A percentile compares a stretch with the other conserved stretches of the same genome.
Evolutionary conservation across 495 filamentous ascomycete genomes (phyloP).

Genomic region (Daldinia vernicosa): DNA sequence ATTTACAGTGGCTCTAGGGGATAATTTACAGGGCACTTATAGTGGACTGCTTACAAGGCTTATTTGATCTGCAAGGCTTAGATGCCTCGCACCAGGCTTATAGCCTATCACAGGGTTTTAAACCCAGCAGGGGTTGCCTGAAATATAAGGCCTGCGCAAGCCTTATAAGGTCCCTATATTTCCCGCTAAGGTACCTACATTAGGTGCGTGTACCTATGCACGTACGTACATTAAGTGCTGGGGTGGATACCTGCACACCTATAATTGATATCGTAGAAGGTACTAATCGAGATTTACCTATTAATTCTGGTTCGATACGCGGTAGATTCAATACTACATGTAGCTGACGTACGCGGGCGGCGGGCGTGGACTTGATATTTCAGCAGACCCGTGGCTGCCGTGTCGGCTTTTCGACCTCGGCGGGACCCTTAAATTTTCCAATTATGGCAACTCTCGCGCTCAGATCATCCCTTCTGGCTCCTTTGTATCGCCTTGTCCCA

Average conservation of each 20-base stretch:
- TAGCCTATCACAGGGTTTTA: too few species aligned
- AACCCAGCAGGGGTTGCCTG: too few species aligned
- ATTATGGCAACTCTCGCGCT: slow-evolving; percentile 25
- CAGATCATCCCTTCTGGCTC: slow-evolving; percentile 23
- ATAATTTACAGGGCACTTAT: too few species aligned
- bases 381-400: background rate
- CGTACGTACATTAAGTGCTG: slow-evolving; percentile 1
- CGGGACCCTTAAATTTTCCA: slow-evolving; percentile 27
- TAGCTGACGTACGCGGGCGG: slow-evolving; percentile 27
- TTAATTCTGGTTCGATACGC: too few species aligned
- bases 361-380: slow-evolving; percentile 14
- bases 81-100: too few species aligned
- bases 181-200: too few species aligned
- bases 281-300: too few species aligned
- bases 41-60: too few species aligned
- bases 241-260: background rate
- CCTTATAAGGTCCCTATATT: too few species aligned
- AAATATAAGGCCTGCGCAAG: too few species aligned
- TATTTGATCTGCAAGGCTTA: too few species aligned
- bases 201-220: background rate
- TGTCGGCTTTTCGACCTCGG: slow-evolving; percentile 5
- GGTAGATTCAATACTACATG: background rate
- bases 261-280: background rate
- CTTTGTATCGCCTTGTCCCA: slow-evolving; percentile 34
- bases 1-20: too few species aligned